Evolutionary conservation across 768 basidiomycete genomes (phyloP), one percentile per base, ranked within the genome.

Genomic region (Artomyces pyxidatus): DNA sequence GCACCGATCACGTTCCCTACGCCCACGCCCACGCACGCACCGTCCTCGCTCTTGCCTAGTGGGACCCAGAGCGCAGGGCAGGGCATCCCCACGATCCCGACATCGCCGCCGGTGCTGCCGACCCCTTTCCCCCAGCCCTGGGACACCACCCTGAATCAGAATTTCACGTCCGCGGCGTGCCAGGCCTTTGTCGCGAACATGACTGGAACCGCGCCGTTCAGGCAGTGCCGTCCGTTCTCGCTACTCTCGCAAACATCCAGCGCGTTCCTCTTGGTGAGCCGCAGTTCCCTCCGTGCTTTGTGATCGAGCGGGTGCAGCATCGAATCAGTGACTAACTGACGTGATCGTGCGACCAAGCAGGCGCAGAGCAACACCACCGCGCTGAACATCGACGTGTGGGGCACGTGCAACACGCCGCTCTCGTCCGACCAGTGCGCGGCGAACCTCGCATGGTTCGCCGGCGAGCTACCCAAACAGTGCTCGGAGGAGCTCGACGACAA

Each of bases 81-180:
- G 17, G 22, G 27, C 19, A 58, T 73, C 7, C 80, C 79, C 1
- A 68, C 73, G 2, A 65, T 82, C n/a, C 81, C 83, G 0, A 51
- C 65, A 4, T 53, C 67, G 5, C 64, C 76, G 3, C 78, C 83
- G 2, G 51, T 55, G 6, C 71, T 89, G 22, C 85, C 87, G 7
- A 79, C 77, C 5, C 88, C 88, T 0, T 89, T 91, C 62, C 85
- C 85, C 3, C 85, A 87, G 53, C 73, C 86, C 0, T 81, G 81
- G 60, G 88, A 88, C 59, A 69, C 75, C 5, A 72, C 73, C 3
- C 61, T 91, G 43, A 68, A 76, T 14, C 63, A 71, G 37, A 86
- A 88, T 62, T 89, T 87, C 59, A 78, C 83, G 14, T 78, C 80
- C 28, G 55, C 64, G 12, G 63, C 71, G 39, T 94, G 90, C 59